Base-by-base conservation (phyloP, 148 eudicot genomes). In the Rhododendron vialii region DNA sequence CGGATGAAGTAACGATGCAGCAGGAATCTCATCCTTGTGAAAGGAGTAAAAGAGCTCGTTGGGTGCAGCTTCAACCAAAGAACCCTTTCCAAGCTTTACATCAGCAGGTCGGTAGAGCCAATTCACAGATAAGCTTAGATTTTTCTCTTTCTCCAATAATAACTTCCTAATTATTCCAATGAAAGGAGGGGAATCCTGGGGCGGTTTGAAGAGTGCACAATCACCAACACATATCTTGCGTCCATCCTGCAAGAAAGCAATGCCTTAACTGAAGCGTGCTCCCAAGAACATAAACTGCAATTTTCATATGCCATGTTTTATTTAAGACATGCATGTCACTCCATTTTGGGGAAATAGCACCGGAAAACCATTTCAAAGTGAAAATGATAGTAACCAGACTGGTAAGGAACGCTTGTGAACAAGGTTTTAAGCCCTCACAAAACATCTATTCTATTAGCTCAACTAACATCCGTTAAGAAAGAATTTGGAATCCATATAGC, bases 91-190 rank as follows among this genome's bases (percentile, higher is more conserved):
- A 85, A 95, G 96, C 88, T 86, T 92, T 77, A 94, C 86, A 53
- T 96, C 97, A 85, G 94, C 92, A 74, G 98, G 95, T 65, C 98
- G 93, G 89, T 96, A 95, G n/a, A 95, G 96, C 98, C 98, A 95
- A 90, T 89, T 95, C 65, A 96, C 98, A 74, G 89, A 84, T 65
- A 95, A 89, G 80, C 71, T 87, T 84, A 93, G 84, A 53, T 84
- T 88, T 28, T 81, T 88, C 41, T 92, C 98, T 86, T 92, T 90
- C 30, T 73, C 87, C 28, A 90, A 82, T 69, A 38, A 82, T 87
- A 93, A 88, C 61, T 88, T 47, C 79, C 91, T 92, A 77, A 96
- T 92, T 87, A 91, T 86, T 78, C 98, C 98, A 85, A 96, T 88
- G 84, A 92, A 95, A 79, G 95, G 94, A 53, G 95, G 95, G 51